Base-by-base conservation (phyloP, 345 rosid genomes). In the Eucalyptus camaldulensis region DNA sequence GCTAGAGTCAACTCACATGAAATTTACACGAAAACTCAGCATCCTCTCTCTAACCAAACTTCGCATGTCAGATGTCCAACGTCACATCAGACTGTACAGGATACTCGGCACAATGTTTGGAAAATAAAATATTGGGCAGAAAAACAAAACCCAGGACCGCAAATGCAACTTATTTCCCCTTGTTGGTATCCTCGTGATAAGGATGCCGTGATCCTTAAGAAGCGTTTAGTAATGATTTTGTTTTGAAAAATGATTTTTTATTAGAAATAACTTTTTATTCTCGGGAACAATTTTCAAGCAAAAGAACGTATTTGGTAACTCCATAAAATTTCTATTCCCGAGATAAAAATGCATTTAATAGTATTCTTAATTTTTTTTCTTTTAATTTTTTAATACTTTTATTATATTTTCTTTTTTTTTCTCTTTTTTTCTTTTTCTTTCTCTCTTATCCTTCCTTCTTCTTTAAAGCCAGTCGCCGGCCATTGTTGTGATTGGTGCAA, bases 401-500 rank as follows among this genome's bases (percentile, higher is more conserved):
- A 6, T 6, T 50, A 15, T 14, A 50, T 50, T 5, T 49, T 49
- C 6, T 49, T 49, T 13, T 49, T 49, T 49, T 49, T 2, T 4
- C 0, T 49, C 13, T 49, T 13, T 5, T 2, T 14, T 13, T 49
- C 10, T 45, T 45, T 45, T 9, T 45, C 47, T 45, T 45, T 45
- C 2, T 49, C 51, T 49, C 3, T 13, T 49, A 1, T 50, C 7
- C 17, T 50, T 50, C 53, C 19, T 50, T 1, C 3, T 50, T 50
- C 53, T 50, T 2, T 50, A 50, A 1, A 1, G 19, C 8, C 0
- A 1, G 19, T 50, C 1, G 1, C 0, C 0, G 1, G 3, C 53
- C 19, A 50, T 8, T 0, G 0, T 0, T 4, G 4, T 6, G 53
- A 1, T 1, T 1, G 3, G 3, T 0, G 53, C 3, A 1, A 15